Evolutionary conservation across 768 basidiomycete species (phyloP).

Genomic region (Chiua virens): DNA sequence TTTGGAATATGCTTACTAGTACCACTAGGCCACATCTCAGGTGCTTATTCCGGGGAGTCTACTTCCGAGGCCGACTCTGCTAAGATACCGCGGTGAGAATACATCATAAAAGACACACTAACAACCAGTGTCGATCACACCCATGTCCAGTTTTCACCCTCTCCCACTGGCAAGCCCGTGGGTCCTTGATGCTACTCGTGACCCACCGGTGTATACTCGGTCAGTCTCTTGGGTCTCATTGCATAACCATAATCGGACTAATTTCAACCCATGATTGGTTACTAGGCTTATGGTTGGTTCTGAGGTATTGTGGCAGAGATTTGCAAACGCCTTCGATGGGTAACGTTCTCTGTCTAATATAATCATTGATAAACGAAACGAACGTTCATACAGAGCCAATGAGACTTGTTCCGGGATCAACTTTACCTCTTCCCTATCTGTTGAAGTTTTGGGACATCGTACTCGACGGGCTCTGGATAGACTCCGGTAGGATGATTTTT

Average conservation of each 20-base stretch:
- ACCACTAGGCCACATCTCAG: too few relatives aligned
- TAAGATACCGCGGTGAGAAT: too few relatives aligned
- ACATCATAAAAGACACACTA: too few relatives aligned
- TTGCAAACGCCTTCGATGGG: slow-evolving; percentile 15
- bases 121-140: too few relatives aligned
- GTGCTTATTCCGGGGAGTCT: too few relatives aligned
- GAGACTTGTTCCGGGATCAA: slow-evolving; percentile 18
- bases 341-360: not conserved
- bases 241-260: too few relatives aligned
- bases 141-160: not conserved
- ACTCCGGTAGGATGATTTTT: slow-evolving; percentile 22
- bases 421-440: slow-evolving; percentile 7
- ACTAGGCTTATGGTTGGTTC: too few relatives aligned
- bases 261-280: too few relatives aligned
- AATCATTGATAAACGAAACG: too few relatives aligned
- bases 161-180: not conserved
- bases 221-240: too few relatives aligned
- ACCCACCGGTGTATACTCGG: slow-evolving; percentile 17
- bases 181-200: slow-evolving; percentile 7
- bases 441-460: slow-evolving; percentile 7
- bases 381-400: not conserved
- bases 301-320: slow-evolving; percentile 12
- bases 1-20: too few relatives aligned
- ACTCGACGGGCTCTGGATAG: slow-evolving; percentile 15
- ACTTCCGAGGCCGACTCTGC: too few relatives aligned